Percentiles rank a stretch among this genome's conserved stretches.
Conservation (phyloP, 306 rosid genomes). For the Quercus robur region DNA sequence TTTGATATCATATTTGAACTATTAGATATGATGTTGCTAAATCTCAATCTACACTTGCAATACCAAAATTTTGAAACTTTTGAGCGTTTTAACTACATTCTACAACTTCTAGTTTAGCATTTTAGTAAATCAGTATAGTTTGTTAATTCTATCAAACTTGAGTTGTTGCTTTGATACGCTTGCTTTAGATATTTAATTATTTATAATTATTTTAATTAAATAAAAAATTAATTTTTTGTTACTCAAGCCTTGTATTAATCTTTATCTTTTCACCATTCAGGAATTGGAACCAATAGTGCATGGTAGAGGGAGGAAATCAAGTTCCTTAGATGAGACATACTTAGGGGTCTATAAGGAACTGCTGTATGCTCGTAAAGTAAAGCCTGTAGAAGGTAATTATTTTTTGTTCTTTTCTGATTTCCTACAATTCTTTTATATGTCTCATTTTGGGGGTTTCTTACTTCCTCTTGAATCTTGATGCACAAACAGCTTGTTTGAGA, state of each 20-base stretch:
- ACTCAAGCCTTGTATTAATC: not conserved
- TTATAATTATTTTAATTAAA: too few species aligned
- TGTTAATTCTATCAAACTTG: not conserved
- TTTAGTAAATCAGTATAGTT: not conserved
- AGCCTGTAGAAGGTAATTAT: slow-evolving; percentile 80
- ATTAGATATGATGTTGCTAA: not conserved
- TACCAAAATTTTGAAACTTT: not conserved
- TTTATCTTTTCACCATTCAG: slow-evolving; percentile 43
- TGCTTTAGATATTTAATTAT: not conserved
- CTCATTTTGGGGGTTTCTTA: not conserved
- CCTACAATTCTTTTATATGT: not conserved
- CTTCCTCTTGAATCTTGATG: not conserved
- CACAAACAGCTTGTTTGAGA: not conserved
- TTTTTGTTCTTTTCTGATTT: slow-evolving; percentile 4
- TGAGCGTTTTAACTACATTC: not conserved
- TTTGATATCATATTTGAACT: not conserved
- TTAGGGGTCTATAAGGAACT: slow-evolving; percentile 79
- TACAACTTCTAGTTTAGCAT: not conserved
- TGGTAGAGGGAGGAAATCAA: slow-evolving; percentile 86
- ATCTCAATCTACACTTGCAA: not conserved
- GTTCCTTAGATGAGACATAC: slow-evolving; percentile 66
- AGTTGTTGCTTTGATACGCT: not conserved
- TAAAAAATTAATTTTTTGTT: not conserved
- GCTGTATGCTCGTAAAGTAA: slow-evolving; percentile 81
- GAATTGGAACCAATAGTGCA: slow-evolving; percentile 84